Evolutionary conservation across 495 filamentous ascomycete species (phyloP).

Genomic region (Neurospora sp.): DNA sequence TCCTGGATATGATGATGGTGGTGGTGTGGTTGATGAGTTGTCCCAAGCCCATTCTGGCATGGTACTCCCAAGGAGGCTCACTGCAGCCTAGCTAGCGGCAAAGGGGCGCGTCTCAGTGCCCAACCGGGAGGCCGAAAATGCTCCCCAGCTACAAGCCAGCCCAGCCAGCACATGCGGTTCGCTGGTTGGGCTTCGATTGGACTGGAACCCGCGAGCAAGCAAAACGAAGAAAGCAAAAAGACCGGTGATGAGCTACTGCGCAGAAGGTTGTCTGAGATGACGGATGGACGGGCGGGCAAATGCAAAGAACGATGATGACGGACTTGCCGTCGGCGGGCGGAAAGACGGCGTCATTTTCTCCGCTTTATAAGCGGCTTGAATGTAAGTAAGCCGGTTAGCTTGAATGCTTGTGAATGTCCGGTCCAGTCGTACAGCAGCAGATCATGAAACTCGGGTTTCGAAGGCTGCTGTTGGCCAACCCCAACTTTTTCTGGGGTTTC

Average conservation of each 20-base stretch:
- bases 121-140: conserved; percentile 25
- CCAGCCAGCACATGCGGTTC: conserved; percentile 1
- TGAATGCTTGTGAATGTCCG: neutral
- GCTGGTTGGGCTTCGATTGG: conserved; percentile 27
- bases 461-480: neutral
- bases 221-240: neutral
- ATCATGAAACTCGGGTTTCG: neutral
- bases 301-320: neutral
- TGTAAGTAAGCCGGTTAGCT: neutral
- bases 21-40: neutral
- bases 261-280: neutral
- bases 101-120: conserved; percentile 33
- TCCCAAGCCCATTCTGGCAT: neutral
- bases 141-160: neutral
- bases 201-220: conserved; percentile 15
- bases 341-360: neutral
- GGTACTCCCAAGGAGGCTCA: neutral
- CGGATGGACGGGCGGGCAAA: neutral
- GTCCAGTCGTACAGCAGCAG: neutral
- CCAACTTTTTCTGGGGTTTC: neutral
- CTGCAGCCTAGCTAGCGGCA: conserved; percentile 35
- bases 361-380: conserved; percentile 1
- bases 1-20: neutral
- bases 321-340: neutral
- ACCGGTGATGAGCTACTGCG: neutral